Base-by-base conservation (phyloP, 169 alveolate genomes). In the Babesia bovis region DNA sequence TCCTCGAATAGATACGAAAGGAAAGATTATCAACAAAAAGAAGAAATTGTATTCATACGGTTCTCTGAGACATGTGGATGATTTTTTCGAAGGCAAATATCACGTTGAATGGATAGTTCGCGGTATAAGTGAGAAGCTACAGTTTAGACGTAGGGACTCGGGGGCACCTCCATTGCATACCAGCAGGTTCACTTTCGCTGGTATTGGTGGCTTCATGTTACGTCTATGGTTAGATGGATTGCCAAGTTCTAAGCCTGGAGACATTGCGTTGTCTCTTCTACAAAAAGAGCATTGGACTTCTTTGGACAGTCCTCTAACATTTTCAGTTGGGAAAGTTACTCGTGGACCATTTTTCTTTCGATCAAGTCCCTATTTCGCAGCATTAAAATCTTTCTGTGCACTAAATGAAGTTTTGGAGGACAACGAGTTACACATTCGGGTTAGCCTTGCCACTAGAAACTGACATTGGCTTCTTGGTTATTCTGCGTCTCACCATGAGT, bases 281-380 rank as follows among this genome's bases (percentile, higher is more conserved):
- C 87, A 78, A 44, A 65, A 68, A 57, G 87, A 78, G 53, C 83
- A 69, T 70, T 78, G 87, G 87, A 25, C 76, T 12, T 21, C 83
- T 5, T 23, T 78, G 25, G 77, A 78, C 60, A 51, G 77, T 26
- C 82, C 82, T 21, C 68, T 78, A 4, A 58, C 71, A 35, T 36
- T 78, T 10, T 78, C 65, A 25, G 83, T 60, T 13, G 83, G 83
- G 28, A 35, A 58, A 21, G 3, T 69, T 32, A 65, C 58, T 28
- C 72, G 69, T 35, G 87, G 87, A 3, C 87, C 87, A 26, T 78
- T 78, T 41, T 78, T 59, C 77, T 78, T 56, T 68, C n/a, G 83
- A n/a, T 78, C 87, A 38, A 59, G 52, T 25, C 82, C 66, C 6
- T 78, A 78, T 26, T 42, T 57, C 59, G 67, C 32, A 26, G 87